Evolutionary conservation across 148 eudicot species (phyloP).

Genomic region (Camellia granthamiana): DNA sequence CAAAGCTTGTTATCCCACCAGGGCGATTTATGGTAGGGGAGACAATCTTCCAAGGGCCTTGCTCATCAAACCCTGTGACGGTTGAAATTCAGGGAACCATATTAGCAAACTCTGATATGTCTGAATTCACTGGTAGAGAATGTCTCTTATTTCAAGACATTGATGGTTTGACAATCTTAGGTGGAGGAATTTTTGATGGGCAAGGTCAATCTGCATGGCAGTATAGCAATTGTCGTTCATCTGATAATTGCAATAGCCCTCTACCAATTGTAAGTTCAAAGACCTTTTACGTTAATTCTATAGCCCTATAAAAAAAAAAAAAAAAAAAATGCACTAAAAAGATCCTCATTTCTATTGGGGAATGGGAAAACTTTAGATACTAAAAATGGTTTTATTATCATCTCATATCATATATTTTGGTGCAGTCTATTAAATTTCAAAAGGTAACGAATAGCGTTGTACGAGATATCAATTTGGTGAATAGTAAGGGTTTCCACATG

Average conservation of each 20-base stretch:
- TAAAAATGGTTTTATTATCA: neutral
- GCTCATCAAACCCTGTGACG: neutral
- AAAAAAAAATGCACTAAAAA: neutral
- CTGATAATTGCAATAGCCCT: no score
- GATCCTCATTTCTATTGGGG: neutral
- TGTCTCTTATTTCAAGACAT: neutral
- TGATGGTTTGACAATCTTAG: neutral
- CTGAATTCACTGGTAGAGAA: neutral
- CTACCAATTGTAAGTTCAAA: neutral
- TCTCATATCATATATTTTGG: neutral
- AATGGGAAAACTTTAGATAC: neutral
- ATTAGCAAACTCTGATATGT: neutral
- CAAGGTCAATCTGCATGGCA: neutral
- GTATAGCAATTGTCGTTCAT: neutral
- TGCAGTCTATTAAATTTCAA: conserved; percentile 1
- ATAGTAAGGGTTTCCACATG: conserved; percentile 23
- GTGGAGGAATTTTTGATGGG: conserved; percentile 4
- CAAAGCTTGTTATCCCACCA: conserved; percentile 7
- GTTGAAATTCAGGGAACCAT: conserved; percentile 9
- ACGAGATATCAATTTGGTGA: conserved; percentile 1
- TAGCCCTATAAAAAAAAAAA: no score
- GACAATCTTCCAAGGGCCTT: neutral
- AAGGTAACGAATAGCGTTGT: neutral
- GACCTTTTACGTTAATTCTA: neutral
- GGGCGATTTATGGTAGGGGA: conserved; percentile 2